Conservation (phyloP, 139 green algal genomes). For the Eudorina sp. region DNA sequence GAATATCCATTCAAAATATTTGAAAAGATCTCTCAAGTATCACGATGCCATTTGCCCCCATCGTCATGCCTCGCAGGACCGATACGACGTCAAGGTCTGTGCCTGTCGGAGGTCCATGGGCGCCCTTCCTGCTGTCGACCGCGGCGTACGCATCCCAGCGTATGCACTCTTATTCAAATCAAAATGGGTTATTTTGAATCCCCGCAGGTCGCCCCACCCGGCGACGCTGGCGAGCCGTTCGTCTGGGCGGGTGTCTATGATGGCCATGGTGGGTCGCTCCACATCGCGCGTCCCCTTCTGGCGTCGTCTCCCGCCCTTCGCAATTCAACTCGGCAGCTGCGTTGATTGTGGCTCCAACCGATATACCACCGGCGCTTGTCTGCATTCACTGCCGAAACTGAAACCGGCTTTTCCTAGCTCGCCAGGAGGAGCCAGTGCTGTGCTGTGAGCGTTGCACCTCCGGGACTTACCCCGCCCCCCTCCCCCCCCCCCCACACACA, state of each 20-base stretch:
- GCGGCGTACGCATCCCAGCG: too few relatives aligned
- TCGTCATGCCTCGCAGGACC: background rate
- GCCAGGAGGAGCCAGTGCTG: too few relatives aligned
- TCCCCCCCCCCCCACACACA: too few relatives aligned
- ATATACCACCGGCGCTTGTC: too few relatives aligned
- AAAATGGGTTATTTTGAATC: background rate
- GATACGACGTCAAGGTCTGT: slow-evolving; percentile 35
- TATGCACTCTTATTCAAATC: background rate
- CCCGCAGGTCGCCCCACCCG: slow-evolving; percentile 15
- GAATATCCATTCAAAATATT: too few relatives aligned
- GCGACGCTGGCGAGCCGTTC: slow-evolving; percentile 24
- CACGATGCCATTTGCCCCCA: background rate
- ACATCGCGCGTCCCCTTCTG: background rate
- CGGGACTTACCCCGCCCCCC: too few relatives aligned
- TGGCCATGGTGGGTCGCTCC: slow-evolving; percentile 64
- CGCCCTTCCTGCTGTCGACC: background rate
- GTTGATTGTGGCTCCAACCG: too few relatives aligned
- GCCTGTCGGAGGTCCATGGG: background rate
- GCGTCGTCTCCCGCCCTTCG: too few relatives aligned
- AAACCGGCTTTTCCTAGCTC: too few relatives aligned
- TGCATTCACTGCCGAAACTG: too few relatives aligned
- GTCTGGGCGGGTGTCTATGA: slow-evolving; percentile 70
- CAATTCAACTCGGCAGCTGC: too few relatives aligned
- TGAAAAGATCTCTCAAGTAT: background rate
- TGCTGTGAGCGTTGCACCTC: too few relatives aligned